A percentile compares a stretch with the other conserved stretches of the same genome.
phyloP scores from a whole-genome alignment of 108 stramenopile genomes.

The Schizochytrium sp. region DNA sequence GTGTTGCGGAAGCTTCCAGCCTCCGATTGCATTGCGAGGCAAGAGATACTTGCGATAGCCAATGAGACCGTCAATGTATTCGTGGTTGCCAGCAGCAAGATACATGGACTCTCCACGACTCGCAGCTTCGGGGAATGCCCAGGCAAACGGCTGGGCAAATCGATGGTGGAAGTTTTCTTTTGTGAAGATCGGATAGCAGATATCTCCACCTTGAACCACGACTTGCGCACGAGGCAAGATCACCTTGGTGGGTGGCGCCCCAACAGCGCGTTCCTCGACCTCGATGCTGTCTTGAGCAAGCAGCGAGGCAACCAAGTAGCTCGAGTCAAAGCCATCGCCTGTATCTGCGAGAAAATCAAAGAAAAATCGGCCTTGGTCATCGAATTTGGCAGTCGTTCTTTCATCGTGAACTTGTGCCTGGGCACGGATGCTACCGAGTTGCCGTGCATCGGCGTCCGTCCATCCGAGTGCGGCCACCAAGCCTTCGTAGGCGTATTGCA shows the following conservation, averaged over 20 bases:
- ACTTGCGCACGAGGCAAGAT: not conserved
- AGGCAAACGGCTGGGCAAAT: not conserved
- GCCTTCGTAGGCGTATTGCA: not conserved
- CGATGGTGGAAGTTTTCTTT: not conserved
- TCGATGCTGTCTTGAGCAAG: not conserved
- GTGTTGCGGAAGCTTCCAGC: not conserved
- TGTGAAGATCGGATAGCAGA: not conserved
- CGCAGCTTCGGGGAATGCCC: not conserved
- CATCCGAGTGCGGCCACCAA: not conserved
- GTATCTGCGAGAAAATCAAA: constrained; percentile 7
- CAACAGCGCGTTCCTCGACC: not conserved
- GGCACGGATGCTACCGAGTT: not conserved
- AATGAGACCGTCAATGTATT: not conserved
- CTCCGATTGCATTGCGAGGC: not conserved
- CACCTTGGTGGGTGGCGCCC: not conserved
- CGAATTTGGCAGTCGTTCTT: not conserved
- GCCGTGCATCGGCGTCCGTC: not conserved
- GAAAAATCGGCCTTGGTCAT: not conserved
- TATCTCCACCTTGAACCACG: not conserved
- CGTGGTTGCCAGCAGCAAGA: constrained; percentile 7
- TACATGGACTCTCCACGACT: not conserved
- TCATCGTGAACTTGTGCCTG: not conserved
- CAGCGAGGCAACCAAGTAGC: not conserved
- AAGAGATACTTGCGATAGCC: not conserved
- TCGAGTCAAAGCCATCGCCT: constrained; percentile 2